Conservation (phyloP, 192 early-diverging fungal species). For the Coemansia biformis region DNA sequence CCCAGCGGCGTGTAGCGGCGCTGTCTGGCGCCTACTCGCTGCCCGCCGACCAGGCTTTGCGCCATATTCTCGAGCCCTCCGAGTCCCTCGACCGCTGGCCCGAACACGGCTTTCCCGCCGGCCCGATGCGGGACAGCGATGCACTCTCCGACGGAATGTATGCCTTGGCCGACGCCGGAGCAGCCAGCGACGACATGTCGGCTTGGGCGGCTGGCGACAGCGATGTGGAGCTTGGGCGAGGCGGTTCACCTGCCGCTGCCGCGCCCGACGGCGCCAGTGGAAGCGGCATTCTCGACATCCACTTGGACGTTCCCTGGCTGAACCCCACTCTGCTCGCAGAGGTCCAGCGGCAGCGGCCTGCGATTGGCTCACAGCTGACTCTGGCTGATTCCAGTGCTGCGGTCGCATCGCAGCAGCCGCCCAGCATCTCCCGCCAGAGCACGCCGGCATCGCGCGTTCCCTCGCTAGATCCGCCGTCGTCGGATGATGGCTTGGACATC, state of each 20-base stretch:
- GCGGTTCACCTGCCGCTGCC: not conserved
- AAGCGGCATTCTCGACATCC: conserved; percentile 4
- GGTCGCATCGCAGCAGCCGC: not conserved
- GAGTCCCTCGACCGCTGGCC: no score
- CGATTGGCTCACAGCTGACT: conserved; percentile 8
- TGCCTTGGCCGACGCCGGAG: no score
- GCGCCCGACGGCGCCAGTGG: conserved; percentile 1
- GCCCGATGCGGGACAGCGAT: no score
- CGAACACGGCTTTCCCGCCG: not conserved
- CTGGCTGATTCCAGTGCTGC: conserved; percentile 24
- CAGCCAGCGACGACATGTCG: not conserved
- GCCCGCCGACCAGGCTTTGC: not conserved
- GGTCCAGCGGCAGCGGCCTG: not conserved
- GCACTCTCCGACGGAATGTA: no score
- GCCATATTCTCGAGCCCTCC: not conserved
- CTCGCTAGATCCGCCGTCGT: conserved; percentile 27
- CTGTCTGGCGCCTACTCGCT: not conserved
- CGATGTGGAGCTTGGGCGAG: conserved; percentile 36
- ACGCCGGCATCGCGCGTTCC: conserved; percentile 18
- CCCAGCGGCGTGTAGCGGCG: not conserved
- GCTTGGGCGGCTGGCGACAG: not conserved
- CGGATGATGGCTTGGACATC: conserved; percentile 31
- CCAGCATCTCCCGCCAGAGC: conserved; percentile 5
- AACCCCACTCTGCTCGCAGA: conserved; percentile 13
- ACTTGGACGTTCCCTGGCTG: conserved; percentile 45